These are phyloP conservation scores for Cyclocybe aegerita DNA, from an alignment of 768 basidiomycete genomes.

Conservation along the genomic window DNA sequence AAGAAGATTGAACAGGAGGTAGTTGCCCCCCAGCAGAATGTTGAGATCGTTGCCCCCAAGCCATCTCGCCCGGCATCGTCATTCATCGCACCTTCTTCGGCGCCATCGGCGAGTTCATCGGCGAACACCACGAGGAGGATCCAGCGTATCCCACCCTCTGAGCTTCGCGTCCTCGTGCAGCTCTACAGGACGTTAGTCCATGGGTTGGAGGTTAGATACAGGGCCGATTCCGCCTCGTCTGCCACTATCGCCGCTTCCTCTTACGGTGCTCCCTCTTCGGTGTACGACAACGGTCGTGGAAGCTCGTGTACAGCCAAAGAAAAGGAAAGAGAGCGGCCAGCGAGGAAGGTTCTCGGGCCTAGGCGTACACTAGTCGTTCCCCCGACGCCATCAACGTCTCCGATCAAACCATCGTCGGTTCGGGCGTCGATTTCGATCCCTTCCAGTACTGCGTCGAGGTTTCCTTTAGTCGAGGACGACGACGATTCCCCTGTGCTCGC, in stretches of 20 bases:
- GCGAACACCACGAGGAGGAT: background rate
- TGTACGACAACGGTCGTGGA: too few species aligned
- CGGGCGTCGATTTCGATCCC: too few species aligned
- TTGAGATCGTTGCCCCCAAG: background rate
- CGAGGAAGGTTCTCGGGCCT: too few species aligned
- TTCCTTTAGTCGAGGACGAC: slow-evolving; percentile 24
- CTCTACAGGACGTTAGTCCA: slow-evolving; percentile 22
- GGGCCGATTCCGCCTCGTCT: slow-evolving; percentile 1
- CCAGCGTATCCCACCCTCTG: slow-evolving; percentile 16
- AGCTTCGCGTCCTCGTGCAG: slow-evolving; percentile 18
- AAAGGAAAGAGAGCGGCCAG: background rate
- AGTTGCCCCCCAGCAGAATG: background rate
- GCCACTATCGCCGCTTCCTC: too few species aligned
- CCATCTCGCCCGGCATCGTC: slow-evolving; percentile 1
- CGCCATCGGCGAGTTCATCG: slow-evolving; percentile 1
- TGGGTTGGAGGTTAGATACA: slow-evolving; percentile 20
- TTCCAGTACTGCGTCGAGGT: slow-evolving; percentile 1
- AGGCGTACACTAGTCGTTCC: too few species aligned
- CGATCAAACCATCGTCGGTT: too few species aligned
- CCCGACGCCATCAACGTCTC: too few species aligned
- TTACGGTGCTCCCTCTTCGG: too few species aligned
- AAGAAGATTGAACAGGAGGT: background rate
- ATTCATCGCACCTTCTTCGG: background rate
- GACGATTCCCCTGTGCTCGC: slow-evolving; percentile 3
- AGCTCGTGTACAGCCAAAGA: too few species aligned